Evolutionary conservation across 73 alveolate genomes (phyloP).

Genomic region (Stentor coeruleus): DNA sequence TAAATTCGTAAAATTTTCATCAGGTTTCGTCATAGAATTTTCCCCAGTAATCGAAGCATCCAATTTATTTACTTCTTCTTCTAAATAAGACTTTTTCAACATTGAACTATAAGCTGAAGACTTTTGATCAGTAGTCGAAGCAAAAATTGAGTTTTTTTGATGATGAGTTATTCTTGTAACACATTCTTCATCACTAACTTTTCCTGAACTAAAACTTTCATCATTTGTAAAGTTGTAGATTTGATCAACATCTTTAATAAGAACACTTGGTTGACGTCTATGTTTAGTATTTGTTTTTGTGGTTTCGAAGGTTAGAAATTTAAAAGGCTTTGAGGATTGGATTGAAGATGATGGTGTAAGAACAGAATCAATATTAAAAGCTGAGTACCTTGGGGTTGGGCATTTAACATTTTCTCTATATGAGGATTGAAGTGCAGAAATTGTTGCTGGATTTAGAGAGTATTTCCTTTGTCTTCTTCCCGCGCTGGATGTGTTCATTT

Average conservation of each 20-base stretch:
- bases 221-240: conserved; percentile 15
- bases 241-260: conserved; percentile 4
- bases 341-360: neutral
- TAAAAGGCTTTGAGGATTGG: neutral
- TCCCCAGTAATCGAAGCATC: neutral
- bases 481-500: conserved; percentile 4
- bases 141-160: conserved; percentile 2
- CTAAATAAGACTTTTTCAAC: neutral
- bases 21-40: neutral
- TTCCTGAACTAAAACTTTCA: neutral
- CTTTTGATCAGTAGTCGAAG: conserved; percentile 13
- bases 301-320: neutral
- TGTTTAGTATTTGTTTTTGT: neutral
- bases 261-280: conserved; percentile 22
- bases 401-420: neutral
- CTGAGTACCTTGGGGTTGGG: conserved; percentile 9
- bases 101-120: neutral
- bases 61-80: conserved; percentile 1
- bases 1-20: neutral
- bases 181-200: neutral
- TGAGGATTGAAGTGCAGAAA: neutral
- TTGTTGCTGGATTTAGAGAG: neutral
- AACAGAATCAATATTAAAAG: neutral
- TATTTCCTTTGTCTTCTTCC: neutral
- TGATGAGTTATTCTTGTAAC: neutral